Base-by-base conservation (phyloP, 345 rosid species). In the Salix koriyanagi region DNA sequence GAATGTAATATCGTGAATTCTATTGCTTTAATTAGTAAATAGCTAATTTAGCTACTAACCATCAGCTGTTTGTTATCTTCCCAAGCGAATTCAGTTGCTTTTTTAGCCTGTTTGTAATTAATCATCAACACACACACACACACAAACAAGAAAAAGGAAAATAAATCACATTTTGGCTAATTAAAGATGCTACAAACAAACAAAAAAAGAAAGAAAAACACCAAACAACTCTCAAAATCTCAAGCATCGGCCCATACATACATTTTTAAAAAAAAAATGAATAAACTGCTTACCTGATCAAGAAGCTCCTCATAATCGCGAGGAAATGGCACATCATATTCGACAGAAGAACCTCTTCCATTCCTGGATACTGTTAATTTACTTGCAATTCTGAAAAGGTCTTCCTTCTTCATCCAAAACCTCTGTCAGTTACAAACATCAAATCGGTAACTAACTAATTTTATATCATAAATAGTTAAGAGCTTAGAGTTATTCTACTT, bases 61-160 rank as follows among this genome's bases (percentile, higher is more conserved):
- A 92, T 91, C 76, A 94, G 80, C 88, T 89, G 89, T 64, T 82
- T 91, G 69, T 86, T 82, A 78, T 92, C 95, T 76, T 81, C 78
- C 65, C 87, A 11, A 71, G 98, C 97, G 82, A 90, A 41, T 70
- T 88, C 89, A 32, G 91, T 88, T 32, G 97, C 97, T 73, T 67
- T 80, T 81, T 89, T 90, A 11, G 97, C 97, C 98, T 94, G 87
- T 77, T 60, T 64, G 60, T 28, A 8, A 21, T 60, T 72, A n/a
- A 34, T 58, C 11, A 65, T 36, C 42, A 75, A 52, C 46, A 42
- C 12, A 41, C 44, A 41, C 44, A 65, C 46, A 65, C 23, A 18
- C 15, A 12, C 15, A 12, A 36, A n/a, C 19, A 68, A 36, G 28
- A 6, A 15, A 23, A 62, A 0, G 67, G 28, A 34, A 12, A 36